Conservation (phyloP, 176 grass and related monocot species). For the Carex littledalei region DNA sequence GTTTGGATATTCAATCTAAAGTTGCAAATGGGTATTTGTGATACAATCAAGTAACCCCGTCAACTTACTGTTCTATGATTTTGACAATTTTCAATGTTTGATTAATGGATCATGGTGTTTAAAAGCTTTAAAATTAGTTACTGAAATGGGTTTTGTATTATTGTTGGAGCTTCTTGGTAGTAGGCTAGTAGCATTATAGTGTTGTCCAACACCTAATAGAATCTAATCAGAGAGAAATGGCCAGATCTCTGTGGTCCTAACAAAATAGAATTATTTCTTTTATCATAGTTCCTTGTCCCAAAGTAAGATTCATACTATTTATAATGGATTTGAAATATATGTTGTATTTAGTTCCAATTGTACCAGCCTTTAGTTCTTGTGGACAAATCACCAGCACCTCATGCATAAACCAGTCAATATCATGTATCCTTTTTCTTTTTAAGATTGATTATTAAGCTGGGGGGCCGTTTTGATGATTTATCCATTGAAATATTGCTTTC, state of each 20-base stretch:
- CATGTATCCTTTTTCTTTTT: not conserved
- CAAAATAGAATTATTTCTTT: not conserved
- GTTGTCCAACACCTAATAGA: not conserved
- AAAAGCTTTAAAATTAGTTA: constrained; percentile 4
- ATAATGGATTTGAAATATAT: not conserved
- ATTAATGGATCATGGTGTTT: not conserved
- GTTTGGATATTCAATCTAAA: not conserved
- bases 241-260: constrained; percentile 4
- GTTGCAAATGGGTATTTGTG: not conserved
- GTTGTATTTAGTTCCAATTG: not conserved
- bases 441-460: not conserved
- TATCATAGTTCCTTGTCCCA: not conserved
- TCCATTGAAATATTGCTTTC: not conserved
- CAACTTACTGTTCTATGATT: not conserved
- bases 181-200: not conserved
- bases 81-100: not conserved
- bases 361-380: not conserved
- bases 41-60: not conserved
- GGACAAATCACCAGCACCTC: not conserved
- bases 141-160: not conserved
- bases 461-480: not conserved
- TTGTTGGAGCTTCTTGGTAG: not conserved
- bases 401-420: not conserved
- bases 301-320: not conserved
- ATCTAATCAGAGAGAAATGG: not conserved